Evolutionary conservation across 495 filamentous ascomycete genomes (phyloP), one percentile per base, ranked within the genome.

Genomic region (Viridothelium virens): DNA sequence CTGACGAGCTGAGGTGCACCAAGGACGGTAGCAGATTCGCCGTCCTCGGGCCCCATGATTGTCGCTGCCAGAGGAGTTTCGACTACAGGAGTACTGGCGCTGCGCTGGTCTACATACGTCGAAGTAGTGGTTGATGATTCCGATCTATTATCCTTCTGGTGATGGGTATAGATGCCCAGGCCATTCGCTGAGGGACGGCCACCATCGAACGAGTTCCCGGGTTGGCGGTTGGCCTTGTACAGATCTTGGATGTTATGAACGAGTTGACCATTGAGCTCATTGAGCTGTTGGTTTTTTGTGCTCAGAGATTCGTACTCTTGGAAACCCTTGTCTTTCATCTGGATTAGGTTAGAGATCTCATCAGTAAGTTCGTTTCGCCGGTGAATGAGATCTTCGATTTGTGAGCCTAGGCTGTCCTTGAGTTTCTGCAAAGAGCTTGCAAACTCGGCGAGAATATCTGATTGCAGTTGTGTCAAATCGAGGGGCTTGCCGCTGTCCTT

Each of bases 301-400:
- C 90, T 92, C 37, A 97, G 81, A 70, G 96, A 89, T 78, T 97
- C 95, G 72, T 96, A 96, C 69, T 99, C 95, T 68, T 93, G 87
- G 74, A 96, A 87, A 66, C 89, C 90, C 76, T 92, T 91, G 74
- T 97, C 92, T 69, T 93, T 91, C 77, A 90, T 85, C 41, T 86
- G 86, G 41, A 88, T 85, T 33, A 96, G 82, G 70, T 85, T 88
- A 38, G 84, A 84, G 69, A 91, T 88, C 76, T 97, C 91, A 63
- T 96, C 90, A 2, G 89, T 78, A 7, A 96, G 79, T 65, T 90
- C 85, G 68, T 91, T 91, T 68, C 91, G 85, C 74, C 92, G 87
- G 56, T 89, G 85, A 65, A 93, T 88, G 37, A 97, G 82, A 47
- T 89, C 86, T 76, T 97, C 91, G 62, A 97, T 91, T 64, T 89